Base-by-base conservation (phyloP, 1,284 basidiomycete genomes). In the Pholiota adiposa region DNA sequence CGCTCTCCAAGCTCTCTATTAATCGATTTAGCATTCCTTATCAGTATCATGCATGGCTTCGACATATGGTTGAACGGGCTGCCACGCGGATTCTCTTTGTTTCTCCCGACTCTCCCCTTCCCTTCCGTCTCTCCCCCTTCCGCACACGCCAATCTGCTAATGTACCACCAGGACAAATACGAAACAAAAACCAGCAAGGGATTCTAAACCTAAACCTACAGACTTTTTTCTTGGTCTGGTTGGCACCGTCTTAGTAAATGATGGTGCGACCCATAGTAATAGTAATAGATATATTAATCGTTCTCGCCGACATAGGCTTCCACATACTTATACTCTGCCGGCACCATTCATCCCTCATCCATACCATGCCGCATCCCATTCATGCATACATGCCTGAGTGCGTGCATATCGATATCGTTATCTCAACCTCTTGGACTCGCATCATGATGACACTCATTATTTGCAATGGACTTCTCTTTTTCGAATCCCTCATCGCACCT, bases 241-340 rank as follows among this genome's bases (percentile, higher is more conserved):
- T 43, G 18, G 40, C 19, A 21, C 19, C n/a, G 19, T 43, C n/a
- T n/a, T n/a, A n/a, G n/a, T n/a, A n/a, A n/a, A n/a, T n/a, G n/a
- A n/a, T 9, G 41, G 18, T 43, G 41, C 23, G 23, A 23, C 16
- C 4, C 11, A 18, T 16, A 16, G 5, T 25, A 27, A 25, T 27
- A 46, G 23, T 46, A 46, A 46, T 27, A 46, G 44, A 46, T 46
- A 23, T 46, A 46, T 46, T 46, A 46, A 46, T 46, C 25, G 21
- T 21, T 16, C 23, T 16, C 23, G 4, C 21, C 43, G 12, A 27
- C 14, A 27, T 23, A 16, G 9, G 9, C 25, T 12, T 16, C 21
- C 14, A 23, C 44, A 27, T 27, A 25, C 44, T 16, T 27, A 27
- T 5, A n/a, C 44, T 25, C 3, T 46, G 21, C 14, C n/a, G 6